Base-by-base conservation (phyloP, 371 early-diverging fungal species). In the Smittium culicis region DNA sequence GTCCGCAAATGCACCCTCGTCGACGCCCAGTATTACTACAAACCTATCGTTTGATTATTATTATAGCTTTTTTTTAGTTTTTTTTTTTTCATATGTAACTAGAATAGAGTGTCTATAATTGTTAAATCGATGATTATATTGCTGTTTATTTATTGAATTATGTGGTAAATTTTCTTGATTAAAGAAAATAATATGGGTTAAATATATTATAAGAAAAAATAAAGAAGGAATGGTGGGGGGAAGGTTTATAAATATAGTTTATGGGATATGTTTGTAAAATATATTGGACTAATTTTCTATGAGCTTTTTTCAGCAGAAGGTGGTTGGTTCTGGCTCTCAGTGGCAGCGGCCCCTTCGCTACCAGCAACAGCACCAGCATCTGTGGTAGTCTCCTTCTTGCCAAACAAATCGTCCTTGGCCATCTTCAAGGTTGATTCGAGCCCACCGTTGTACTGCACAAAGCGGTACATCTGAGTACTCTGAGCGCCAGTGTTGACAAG, bases 401-500 rank as follows among this genome's bases (percentile, higher is more conserved):
- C 45, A 45, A 20, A 45, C 20, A 45, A 14, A 45, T 8, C 20
- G 8, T 45, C 45, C 20, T 45, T 69, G 30, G 64, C 63, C 2
- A 61, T 63, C 66, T 67, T 68, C 28, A 70, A 28, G 11, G 70
- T 65, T 45, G 73, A 68, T 16, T 66, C 64, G 11, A 75, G 16
- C 1, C 76, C 76, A 28, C 76, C 76, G 75, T 90, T 78, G 69
- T 86, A 90, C 64, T 91, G 74, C 67, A 91, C 72, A 76, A 78
- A 95, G 34, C 98, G 85, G 69, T 84, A 87, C 11, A 88, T 88
- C 78, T 97, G 98, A 1, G 79, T 77, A 64, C 93, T 77, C 75
- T 93, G 98, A 30, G 88, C 89, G 14, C 68, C 77, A 77, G 92
- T 93, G 76, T 98, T 98, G 28, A 92, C 87, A 57, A 84, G 83